Conservation (phyloP, 768 basidiomycete genomes). For the Boletus sp. region DNA sequence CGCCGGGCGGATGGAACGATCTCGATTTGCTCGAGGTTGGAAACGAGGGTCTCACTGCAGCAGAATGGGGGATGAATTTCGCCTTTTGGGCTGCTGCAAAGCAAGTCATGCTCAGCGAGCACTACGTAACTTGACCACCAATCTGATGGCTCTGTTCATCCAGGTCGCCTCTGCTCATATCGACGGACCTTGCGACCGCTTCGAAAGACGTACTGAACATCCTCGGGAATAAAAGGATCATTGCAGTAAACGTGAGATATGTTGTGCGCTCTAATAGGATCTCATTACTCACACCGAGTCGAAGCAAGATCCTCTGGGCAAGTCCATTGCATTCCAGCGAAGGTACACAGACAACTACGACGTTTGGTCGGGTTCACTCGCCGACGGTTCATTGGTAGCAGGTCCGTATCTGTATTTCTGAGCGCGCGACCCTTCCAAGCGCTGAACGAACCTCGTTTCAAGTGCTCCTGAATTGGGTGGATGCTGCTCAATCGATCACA, state of each 20-base stretch:
- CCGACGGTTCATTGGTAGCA: conserved; percentile 8
- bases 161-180: conserved; percentile 15
- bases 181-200: conserved; percentile 4
- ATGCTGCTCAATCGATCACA: too few relatives aligned
- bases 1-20: conserved; percentile 48
- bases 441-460: neutral
- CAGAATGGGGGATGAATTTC: conserved; percentile 11
- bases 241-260: conserved; percentile 7
- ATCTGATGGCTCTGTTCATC: neutral
- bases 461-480: too few relatives aligned
- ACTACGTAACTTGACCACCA: neutral
- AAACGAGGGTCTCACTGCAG: conserved; percentile 39
- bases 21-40: conserved; percentile 58
- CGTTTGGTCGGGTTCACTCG: conserved; percentile 9
- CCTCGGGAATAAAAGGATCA: conserved; percentile 7
- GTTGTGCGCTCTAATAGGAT: neutral
- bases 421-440: neutral
- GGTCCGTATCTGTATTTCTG: neutral
- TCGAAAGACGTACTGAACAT: neutral
- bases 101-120: neutral
- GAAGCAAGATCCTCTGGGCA: conserved; percentile 15
- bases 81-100: conserved; percentile 16
- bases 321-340: conserved; percentile 7
- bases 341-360: conserved; percentile 13
- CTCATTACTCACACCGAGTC: neutral